phyloP scores from a whole-genome alignment of 1,139 yeast genomes.

The Suhomyces atakaporum region DNA sequence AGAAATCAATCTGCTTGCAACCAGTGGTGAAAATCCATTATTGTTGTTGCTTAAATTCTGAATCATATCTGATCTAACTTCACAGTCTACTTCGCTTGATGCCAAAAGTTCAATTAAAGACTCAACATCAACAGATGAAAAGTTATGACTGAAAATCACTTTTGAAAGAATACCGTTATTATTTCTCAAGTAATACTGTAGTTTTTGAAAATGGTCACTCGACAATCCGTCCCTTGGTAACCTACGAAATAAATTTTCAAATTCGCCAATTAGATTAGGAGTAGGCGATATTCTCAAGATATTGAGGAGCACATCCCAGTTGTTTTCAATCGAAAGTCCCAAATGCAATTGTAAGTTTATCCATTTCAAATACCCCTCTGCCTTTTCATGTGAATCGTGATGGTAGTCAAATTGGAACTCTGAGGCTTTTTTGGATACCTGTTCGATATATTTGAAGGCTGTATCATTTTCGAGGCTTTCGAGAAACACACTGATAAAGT shows the following conservation, averaged over 20 bases:
- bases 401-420: slow-evolving; percentile 31
- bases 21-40: slow-evolving; percentile 2
- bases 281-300: slow-evolving; percentile 20
- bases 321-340: slow-evolving; percentile 2
- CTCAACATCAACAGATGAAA: slow-evolving; percentile 14
- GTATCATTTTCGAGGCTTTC: not conserved
- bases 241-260: slow-evolving; percentile 24
- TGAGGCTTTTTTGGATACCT: slow-evolving; percentile 3
- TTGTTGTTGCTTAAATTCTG: slow-evolving; percentile 6
- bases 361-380: slow-evolving; percentile 34
- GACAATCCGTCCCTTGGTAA: slow-evolving; percentile 17
- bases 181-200: slow-evolving; percentile 29
- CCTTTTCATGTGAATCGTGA: slow-evolving; percentile 29
- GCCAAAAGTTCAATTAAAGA: slow-evolving; percentile 21
- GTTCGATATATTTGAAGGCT: slow-evolving; percentile 1
- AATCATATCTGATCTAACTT: slow-evolving; percentile 29
- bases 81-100: slow-evolving; percentile 25
- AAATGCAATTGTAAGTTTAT: slow-evolving; percentile 13
- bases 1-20: slow-evolving; percentile 21
- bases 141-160: slow-evolving; percentile 30
- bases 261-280: slow-evolving; percentile 21
- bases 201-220: slow-evolving; percentile 19
- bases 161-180: slow-evolving; percentile 36
- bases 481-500: slow-evolving; percentile 26
- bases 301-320: slow-evolving; percentile 23